These are phyloP conservation scores for Saccharomycopsis oosterbeekiorum DNA, from an alignment of 805 yeast species.

Conservation along the genomic window DNA sequence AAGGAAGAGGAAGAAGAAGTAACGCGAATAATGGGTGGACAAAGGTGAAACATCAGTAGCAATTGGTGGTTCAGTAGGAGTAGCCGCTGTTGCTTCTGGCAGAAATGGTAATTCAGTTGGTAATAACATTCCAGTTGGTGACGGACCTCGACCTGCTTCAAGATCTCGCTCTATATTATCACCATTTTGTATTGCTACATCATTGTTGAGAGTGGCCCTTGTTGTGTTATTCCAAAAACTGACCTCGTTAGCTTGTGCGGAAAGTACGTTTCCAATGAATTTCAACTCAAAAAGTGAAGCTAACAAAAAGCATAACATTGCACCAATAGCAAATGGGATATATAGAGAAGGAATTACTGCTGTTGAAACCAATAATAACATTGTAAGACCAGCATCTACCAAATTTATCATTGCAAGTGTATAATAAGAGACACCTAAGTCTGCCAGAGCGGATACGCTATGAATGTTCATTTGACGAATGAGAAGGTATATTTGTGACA, in stretches of 20 bases:
- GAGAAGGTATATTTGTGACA: constrained; percentile 45
- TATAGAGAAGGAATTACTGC: constrained; percentile 42
- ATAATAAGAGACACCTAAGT: constrained; percentile 64
- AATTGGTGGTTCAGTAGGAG: constrained; percentile 23
- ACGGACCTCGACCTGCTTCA: neutral
- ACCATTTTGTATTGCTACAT: constrained; percentile 6
- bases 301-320: constrained; percentile 58
- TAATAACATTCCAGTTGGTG: neutral
- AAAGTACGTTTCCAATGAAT: constrained; percentile 54
- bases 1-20: constrained; percentile 42
- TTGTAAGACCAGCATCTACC: constrained; percentile 60
- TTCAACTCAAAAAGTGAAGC: constrained; percentile 70
- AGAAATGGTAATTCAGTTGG: neutral
- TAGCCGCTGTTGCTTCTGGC: constrained; percentile 18
- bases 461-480: constrained; percentile 62
- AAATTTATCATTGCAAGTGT: constrained; percentile 53
- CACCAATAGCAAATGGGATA: constrained; percentile 57
- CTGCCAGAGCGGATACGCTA: constrained; percentile 63
- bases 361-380: constrained; percentile 51
- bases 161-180: constrained; percentile 16
- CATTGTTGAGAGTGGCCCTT: constrained; percentile 13
- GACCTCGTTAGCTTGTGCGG: constrained; percentile 69
- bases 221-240: constrained; percentile 43
- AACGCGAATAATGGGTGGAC: constrained; percentile 48
- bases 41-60: constrained; percentile 40